These are phyloP conservation scores for Musa itinerans DNA, from an alignment of 176 grass and related monocot genomes.

Conservation along the genomic window DNA sequence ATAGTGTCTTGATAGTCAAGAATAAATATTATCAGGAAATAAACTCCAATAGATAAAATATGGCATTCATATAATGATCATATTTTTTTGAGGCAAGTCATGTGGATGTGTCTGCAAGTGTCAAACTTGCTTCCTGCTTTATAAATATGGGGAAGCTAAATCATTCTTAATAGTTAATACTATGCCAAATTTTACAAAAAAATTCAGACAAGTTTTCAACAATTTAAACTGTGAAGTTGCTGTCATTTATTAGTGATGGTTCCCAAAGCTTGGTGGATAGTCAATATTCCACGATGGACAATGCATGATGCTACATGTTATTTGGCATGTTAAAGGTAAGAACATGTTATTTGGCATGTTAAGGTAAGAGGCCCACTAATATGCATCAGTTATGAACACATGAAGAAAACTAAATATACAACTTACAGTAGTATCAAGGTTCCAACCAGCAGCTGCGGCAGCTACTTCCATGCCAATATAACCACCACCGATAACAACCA, in stretches of 20 bases:
- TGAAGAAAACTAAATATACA: constrained; percentile 19
- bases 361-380: not conserved
- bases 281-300: no score
- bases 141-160: not conserved
- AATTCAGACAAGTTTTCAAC: not conserved
- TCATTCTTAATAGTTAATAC: not conserved
- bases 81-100: no score
- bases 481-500: constrained; percentile 84
- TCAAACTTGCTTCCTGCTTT: not conserved
- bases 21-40: no score
- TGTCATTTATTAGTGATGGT: not conserved
- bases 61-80: no score
- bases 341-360: not conserved
- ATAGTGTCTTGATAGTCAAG: no score
- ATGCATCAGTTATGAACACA: not conserved
- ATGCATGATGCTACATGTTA: not conserved
- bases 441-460: constrained; percentile 80
- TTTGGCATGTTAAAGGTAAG: not conserved
- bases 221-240: not conserved
- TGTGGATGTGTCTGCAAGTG: not conserved
- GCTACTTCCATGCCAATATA: constrained; percentile 99
- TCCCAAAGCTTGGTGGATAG: not conserved
- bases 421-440: constrained; percentile 83
- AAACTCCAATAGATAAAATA: no score
- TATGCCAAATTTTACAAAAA: no score